Percentiles rank a stretch among this genome's conserved stretches.
Conservation (phyloP, 176 grass and related monocot genomes). For the Oryza longistaminata region DNA sequence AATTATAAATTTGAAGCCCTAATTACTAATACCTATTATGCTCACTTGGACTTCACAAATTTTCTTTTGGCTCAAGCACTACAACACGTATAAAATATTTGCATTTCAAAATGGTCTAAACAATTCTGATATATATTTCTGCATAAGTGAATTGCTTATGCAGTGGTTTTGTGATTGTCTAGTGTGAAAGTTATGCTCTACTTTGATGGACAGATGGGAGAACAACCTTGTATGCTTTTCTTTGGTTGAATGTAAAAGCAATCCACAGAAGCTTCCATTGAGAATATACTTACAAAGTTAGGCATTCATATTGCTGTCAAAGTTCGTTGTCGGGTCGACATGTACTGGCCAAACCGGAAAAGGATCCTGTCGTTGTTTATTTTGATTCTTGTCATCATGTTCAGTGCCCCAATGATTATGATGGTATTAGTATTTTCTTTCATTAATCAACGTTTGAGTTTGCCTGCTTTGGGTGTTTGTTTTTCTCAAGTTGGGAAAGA, state of each 20-base stretch:
- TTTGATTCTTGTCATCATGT: neutral
- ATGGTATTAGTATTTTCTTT: neutral
- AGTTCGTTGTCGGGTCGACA: conserved; percentile 4
- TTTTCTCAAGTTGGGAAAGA: neutral
- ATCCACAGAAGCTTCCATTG: conserved; percentile 1
- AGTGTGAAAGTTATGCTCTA: neutral
- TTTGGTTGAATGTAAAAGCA: neutral
- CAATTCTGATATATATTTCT: neutral
- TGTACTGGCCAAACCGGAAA: neutral
- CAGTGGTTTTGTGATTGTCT: neutral
- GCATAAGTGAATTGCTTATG: neutral
- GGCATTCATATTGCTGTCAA: neutral
- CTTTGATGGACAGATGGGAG: neutral
- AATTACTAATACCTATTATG: too few relatives aligned
- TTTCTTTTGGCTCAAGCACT: too few relatives aligned
- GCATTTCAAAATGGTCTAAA: neutral
- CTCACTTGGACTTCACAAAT: too few relatives aligned
- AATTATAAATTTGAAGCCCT: too few relatives aligned
- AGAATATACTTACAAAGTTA: neutral
- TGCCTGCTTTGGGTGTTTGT: neutral
- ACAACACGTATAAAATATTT: neutral
- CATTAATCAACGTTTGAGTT: neutral
- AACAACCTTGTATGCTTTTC: neutral
- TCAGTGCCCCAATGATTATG: neutral
- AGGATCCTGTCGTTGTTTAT: conserved; percentile 10